Conservation (phyloP, 148 eudicot genomes). For the Cornus kousa region DNA sequence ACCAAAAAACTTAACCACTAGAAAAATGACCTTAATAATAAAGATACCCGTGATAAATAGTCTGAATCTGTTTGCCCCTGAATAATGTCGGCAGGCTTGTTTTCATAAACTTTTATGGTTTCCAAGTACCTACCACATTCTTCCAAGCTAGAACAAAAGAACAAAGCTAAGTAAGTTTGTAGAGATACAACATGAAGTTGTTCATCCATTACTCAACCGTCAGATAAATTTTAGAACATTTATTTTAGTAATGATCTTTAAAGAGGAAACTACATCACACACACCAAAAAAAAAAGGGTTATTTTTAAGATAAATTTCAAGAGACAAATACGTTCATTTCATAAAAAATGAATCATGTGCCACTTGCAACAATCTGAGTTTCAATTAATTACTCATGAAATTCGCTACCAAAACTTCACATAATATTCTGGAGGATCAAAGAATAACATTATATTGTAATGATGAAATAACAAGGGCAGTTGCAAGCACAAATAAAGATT, state of each 20-base stretch:
- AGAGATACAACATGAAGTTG: not conserved
- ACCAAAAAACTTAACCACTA: not conserved
- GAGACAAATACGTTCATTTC: too few relatives aligned
- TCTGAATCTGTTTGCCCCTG: slow-evolving; percentile 93
- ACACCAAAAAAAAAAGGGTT: too few relatives aligned
- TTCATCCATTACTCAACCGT: not conserved
- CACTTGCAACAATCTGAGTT: not conserved
- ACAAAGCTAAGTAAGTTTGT: slow-evolving; percentile 5
- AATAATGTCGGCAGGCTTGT: slow-evolving; percentile 90
- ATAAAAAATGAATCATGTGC: not conserved
- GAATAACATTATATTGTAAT: not conserved
- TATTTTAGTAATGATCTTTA: not conserved
- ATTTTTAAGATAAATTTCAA: too few relatives aligned
- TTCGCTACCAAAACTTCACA: too few relatives aligned
- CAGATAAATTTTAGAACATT: not conserved
- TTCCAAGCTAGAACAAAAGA: slow-evolving; percentile 64
- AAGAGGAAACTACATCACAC: not conserved
- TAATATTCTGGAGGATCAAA: not conserved
- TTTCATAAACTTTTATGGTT: slow-evolving; percentile 86
- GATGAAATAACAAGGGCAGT: not conserved
- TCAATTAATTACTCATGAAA: too few relatives aligned
- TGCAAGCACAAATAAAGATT: not conserved
- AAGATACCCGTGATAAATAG: slow-evolving; percentile 75
- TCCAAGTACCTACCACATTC: slow-evolving; percentile 97
- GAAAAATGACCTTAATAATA: slow-evolving; percentile 7